Base-by-base conservation (phyloP, 768 basidiomycete species). In the Hirschioporus abietinus region DNA sequence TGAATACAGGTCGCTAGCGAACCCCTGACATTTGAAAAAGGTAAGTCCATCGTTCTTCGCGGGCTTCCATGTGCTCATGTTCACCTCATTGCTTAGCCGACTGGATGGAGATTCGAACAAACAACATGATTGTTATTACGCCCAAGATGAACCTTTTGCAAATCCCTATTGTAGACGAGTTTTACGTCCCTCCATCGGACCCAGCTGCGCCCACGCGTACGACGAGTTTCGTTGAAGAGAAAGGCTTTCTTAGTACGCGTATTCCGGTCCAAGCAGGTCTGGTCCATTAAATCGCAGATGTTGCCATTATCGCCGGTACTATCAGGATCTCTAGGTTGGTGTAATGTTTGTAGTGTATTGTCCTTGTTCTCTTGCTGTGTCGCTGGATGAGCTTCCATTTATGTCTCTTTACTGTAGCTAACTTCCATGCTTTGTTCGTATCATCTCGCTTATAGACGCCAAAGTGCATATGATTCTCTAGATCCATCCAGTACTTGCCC, bases 41-140 rank as follows among this genome's bases (percentile, higher is more conserved):
- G 92, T 91, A 64, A 23, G 76, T 68, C 15, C 10, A 9, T 62
- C 59, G 67, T 52, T 60, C 65, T 64, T 60, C 52, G 63, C 52
- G 30, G 69, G 17, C 23, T 69, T 23, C 59, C 25, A 62, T 42
- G 36, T 25, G 17, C 30, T 7, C 20, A 62, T 67, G 42, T 42
- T 58, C 58, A 52, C 7, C 12, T 25, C 12, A 34, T 24, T 9
- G 8, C 52, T 58, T 69, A 88, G 93, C 94, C 63, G 97, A 99
- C 76, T 99, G 97, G 97, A 96, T 98, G 90, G 97, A 98, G 76
- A 96, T 99, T 72, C 91, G 91, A 75, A 96, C 94, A 15, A 98
- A 99, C 76, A 89, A 93, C 69, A 91, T 98, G 90, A 89, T 95
- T 25, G 88, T 97, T 63, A 91, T 98, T 71, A 99, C 96, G 0